Percentiles rank a stretch among this genome's conserved stretches.
Conservation (phyloP, 345 rosid species). For the Lumnitzera littorea region DNA sequence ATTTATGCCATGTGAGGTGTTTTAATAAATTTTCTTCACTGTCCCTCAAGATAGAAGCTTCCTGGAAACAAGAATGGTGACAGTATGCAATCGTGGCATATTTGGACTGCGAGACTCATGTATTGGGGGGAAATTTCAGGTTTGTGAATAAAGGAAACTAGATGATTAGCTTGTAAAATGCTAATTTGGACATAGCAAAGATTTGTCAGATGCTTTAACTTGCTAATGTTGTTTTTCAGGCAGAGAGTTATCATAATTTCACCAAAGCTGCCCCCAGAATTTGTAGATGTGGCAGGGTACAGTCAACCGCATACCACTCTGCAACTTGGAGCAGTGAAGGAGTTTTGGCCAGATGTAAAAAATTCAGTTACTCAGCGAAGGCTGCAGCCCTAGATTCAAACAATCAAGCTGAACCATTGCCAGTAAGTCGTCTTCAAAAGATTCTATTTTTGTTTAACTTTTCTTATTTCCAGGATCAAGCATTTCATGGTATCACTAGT, state of each 20-base stretch:
- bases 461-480: not conserved
- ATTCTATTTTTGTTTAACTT: not conserved
- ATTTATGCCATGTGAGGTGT: too few species aligned
- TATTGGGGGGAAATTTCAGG: too few species aligned
- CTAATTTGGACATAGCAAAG: too few species aligned
- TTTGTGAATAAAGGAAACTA: too few species aligned
- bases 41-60: too few species aligned
- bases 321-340: conserved; percentile 39
- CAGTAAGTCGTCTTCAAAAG: conserved; percentile 26
- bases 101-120: too few species aligned
- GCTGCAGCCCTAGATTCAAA: conserved; percentile 38
- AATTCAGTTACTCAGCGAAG: conserved; percentile 24
- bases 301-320: conserved; percentile 74
- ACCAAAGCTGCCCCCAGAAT: conserved; percentile 95
- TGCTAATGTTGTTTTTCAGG: conserved; percentile 33
- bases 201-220: too few species aligned
- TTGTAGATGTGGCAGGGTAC: conserved; percentile 67
- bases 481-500: not conserved
- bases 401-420: conserved; percentile 26
- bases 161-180: too few species aligned
- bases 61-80: too few species aligned
- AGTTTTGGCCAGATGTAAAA: conserved; percentile 13
- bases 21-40: too few species aligned
- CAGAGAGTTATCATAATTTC: conserved; percentile 87
- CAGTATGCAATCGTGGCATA: too few species aligned